Percentiles rank a stretch among this genome's conserved stretches.
Conservation (phyloP, 768 basidiomycete species). For the Suillus plorans region DNA sequence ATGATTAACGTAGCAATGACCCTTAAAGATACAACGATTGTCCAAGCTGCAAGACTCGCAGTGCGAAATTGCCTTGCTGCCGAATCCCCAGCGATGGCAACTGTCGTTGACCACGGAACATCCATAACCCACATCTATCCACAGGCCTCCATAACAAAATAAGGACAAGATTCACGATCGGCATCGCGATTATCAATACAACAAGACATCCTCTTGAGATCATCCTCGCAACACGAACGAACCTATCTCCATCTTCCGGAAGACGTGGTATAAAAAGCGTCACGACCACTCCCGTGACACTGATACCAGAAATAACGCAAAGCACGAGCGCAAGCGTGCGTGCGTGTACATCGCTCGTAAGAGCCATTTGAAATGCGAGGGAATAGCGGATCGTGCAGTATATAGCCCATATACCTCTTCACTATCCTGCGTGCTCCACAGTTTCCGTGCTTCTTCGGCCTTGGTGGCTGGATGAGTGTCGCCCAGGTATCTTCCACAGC, state of each 20-base stretch:
- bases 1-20: conserved; percentile 50
- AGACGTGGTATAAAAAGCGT: conserved; percentile 39
- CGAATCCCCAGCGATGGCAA: conserved; percentile 24
- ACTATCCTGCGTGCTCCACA: too few species aligned
- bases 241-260: conserved; percentile 25
- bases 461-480: too few species aligned
- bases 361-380: conserved; percentile 50
- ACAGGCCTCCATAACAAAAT: conserved; percentile 50
- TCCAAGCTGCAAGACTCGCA: conserved; percentile 49
- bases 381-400: conserved; percentile 69
- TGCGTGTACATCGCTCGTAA: conserved; percentile 37
- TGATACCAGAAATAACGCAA: conserved; percentile 21
- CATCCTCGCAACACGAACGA: conserved; percentile 10
- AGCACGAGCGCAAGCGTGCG: conserved; percentile 34
- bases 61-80: conserved; percentile 14
- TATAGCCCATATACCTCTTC: conserved; percentile 53
- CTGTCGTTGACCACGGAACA: conserved; percentile 54
- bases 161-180: conserved; percentile 56
- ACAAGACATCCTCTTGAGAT: conserved; percentile 44
- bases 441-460: too few species aligned
- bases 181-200: conserved; percentile 48
- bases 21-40: conserved; percentile 51
- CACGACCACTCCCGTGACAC: conserved; percentile 28
- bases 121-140: conserved; percentile 59
- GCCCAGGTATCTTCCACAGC: too few species aligned